Percentiles rank a stretch among this genome's conserved stretches.
Evolutionary conservation across 805 yeast genomes (phyloP).

Genomic region (Hanseniaspora mollemarum): DNA sequence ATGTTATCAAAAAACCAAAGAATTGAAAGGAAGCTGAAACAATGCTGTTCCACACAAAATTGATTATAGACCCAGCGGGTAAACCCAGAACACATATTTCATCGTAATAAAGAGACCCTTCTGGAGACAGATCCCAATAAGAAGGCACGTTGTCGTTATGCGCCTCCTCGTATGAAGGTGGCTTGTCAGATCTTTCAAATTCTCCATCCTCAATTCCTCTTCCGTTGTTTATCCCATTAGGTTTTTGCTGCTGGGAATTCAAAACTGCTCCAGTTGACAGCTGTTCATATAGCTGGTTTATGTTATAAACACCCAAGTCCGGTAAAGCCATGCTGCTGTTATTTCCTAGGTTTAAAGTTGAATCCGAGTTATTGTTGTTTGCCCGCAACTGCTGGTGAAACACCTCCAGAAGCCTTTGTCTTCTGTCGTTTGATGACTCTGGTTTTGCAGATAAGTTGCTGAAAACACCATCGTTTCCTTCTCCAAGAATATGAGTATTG

Average conservation of each 20-base stretch:
- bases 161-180: slow-evolving; percentile 90
- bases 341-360: too few species aligned
- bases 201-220: slow-evolving; percentile 22
- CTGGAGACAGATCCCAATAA: slow-evolving; percentile 87
- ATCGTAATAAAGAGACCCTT: slow-evolving; percentile 51
- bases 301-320: slow-evolving; percentile 6
- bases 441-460: slow-evolving; percentile 88
- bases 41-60: slow-evolving; percentile 78
- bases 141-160: slow-evolving; percentile 91
- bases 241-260: neutral
- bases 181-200: slow-evolving; percentile 37
- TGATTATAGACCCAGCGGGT: slow-evolving; percentile 87
- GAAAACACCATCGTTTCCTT: slow-evolving; percentile 75
- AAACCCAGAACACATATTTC: slow-evolving; percentile 89
- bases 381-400: slow-evolving; percentile 10
- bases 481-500: slow-evolving; percentile 24
- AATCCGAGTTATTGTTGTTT: neutral
- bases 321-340: neutral
- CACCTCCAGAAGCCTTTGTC: slow-evolving; percentile 4
- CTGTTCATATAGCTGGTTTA: slow-evolving; percentile 12
- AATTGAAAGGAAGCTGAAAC: slow-evolving; percentile 88
- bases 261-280: neutral
- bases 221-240: slow-evolving; percentile 19
- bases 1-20: slow-evolving; percentile 84
- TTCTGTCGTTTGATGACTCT: slow-evolving; percentile 29